Evolutionary conservation across 805 yeast genomes (phyloP), one percentile per base, ranked within the genome.

Genomic region (Metschnikowia aberdeeniae): DNA sequence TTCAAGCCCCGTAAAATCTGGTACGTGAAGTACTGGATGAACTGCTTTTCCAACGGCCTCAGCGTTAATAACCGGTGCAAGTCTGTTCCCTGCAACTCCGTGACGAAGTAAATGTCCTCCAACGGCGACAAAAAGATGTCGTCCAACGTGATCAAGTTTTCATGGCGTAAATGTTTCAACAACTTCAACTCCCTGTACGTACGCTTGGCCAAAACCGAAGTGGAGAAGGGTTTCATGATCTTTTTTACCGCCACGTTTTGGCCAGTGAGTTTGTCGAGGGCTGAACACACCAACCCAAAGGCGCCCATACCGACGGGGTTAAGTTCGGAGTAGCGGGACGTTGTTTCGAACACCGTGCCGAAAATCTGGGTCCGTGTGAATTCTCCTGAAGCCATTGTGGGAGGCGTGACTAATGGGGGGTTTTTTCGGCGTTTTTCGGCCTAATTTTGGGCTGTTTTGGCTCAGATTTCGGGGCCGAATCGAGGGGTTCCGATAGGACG

Each of bases 271-370:
- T 84, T 87, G 67, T 93, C 99, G 45, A 84, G 80, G 1, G 99
- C 99, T 7, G 97, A 89, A 54, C 99, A 93, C 33, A 93, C 99
- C 14, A 93, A 76, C 5, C 99, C 99, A 63, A 93, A 93, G 6
- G 99, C 99, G 22, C 99, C 99, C 99, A 93, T 93, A 0, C 99
- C 99, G 41, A 93, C 97, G 1, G 99, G 99, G 60, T 89, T 92
- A 50, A 93, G 76, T 61, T 92, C 96, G 4, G 87, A 79, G 69
- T 93, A 93, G 53, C 97, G 71, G 58, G 80, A 82, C 34, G 97
- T 90, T 52, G 89, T 88, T 66, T 90, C 97, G 62, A 90, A 90
- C 36, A 90, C 92, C 1, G 98, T 90, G 41, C 97, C 97, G 60
- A 90, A 90, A 50, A 90, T 90, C 64, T 90, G 96, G 7, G 95